phyloP scores from a whole-genome alignment of 495 filamentous ascomycete genomes.

The Neurospora sp. region DNA sequence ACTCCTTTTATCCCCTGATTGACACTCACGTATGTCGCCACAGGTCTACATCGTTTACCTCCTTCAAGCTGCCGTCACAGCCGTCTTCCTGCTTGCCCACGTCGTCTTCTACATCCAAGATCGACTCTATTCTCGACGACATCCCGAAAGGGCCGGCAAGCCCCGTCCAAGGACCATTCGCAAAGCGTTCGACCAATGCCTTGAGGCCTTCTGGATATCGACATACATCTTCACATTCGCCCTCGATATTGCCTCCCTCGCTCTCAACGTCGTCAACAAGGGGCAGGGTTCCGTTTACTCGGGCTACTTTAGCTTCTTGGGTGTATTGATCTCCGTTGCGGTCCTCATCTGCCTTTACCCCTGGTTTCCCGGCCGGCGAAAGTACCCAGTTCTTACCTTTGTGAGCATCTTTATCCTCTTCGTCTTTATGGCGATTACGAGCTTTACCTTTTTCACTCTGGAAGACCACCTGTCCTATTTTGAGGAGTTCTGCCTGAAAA shows the following conservation, averaged over 20 bases:
- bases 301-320: slow-evolving; percentile 74
- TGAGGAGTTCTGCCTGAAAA: neutral
- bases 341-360: slow-evolving; percentile 31
- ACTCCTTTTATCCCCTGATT: too few species aligned
- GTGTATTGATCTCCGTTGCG: slow-evolving; percentile 70
- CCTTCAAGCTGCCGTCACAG: too few species aligned
- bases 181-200: neutral
- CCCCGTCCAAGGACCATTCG: neutral
- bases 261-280: neutral
- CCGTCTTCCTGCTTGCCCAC: too few species aligned
- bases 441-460: neutral
- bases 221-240: neutral
- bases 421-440: neutral
- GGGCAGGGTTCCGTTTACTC: neutral
- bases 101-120: too few species aligned
- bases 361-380: neutral
- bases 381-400: neutral
- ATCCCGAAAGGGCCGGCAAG: neutral
- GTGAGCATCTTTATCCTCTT: neutral
- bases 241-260: neutral
- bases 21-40: too few species aligned
- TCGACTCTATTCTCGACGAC: too few species aligned
- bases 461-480: neutral
- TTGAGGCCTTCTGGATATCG: neutral
- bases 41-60: too few species aligned